Evolutionary conservation across 78 protist species (phyloP).

Genomic region (Trichosphaerium sp.): DNA sequence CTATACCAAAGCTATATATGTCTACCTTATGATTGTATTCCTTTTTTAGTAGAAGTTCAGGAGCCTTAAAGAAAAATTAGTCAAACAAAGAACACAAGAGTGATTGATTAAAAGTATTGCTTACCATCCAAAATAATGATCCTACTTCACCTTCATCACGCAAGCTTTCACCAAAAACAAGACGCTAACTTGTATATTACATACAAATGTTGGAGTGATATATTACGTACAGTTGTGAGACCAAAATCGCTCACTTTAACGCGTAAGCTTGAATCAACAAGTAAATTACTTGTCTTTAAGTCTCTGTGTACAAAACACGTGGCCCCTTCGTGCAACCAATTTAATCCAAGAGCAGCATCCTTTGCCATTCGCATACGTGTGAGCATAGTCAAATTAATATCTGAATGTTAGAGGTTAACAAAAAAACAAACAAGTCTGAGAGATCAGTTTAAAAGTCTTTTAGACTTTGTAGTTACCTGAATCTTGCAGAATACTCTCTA

Average conservation of each 20-base stretch:
- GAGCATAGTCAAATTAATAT: conserved; percentile 28
- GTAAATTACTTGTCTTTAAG: conserved; percentile 9
- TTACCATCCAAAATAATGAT: too few relatives aligned
- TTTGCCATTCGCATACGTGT: conserved; percentile 52
- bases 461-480: neutral
- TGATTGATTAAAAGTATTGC: too few relatives aligned
- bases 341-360: conserved; percentile 60
- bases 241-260: too few relatives aligned
- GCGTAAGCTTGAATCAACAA: neutral
- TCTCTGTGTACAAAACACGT: conserved; percentile 61
- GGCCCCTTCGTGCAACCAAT: conserved; percentile 52
- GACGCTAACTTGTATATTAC: too few relatives aligned
- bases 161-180: too few relatives aligned
- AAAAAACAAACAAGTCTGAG: conserved; percentile 16
- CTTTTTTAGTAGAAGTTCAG: conserved; percentile 47
- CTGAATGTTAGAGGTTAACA: too few relatives aligned
- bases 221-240: too few relatives aligned
- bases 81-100: too few relatives aligned
- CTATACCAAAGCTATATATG: conserved; percentile 55
- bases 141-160: too few relatives aligned
- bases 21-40: conserved; percentile 56
- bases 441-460: neutral
- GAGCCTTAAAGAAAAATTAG: too few relatives aligned
- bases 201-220: too few relatives aligned
- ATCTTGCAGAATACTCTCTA: too few relatives aligned